Evolutionary conservation across 2,329 filamentous ascomycete species (phyloP).

Genomic region (Aquanectria penicillioides): DNA sequence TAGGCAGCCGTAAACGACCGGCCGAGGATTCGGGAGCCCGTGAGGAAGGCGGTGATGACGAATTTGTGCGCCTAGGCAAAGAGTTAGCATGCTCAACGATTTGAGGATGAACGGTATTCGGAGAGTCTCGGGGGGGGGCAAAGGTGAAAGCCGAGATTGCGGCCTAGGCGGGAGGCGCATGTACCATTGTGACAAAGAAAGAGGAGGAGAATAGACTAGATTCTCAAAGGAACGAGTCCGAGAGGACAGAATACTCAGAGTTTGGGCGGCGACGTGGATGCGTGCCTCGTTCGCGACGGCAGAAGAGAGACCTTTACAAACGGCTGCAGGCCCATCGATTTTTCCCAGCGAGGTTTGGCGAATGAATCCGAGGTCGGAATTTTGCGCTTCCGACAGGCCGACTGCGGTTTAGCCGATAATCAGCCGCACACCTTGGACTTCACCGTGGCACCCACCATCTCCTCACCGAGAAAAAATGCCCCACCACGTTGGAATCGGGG

Average conservation of each 20-base stretch:
- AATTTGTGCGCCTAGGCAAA: slow-evolving; percentile 82
- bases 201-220: neutral
- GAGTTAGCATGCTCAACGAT: slow-evolving; percentile 28
- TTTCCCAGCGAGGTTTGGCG: slow-evolving; percentile 40
- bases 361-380: slow-evolving; percentile 45
- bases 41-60: slow-evolving; percentile 89
- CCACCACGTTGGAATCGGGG: neutral
- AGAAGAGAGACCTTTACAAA: slow-evolving; percentile 34
- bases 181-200: slow-evolving; percentile 43
- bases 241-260: slow-evolving; percentile 14
- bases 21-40: slow-evolving; percentile 90
- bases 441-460: slow-evolving; percentile 1
- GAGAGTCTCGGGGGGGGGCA: slow-evolving; percentile 21
- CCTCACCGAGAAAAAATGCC: slow-evolving; percentile 16
- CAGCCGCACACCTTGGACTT: slow-evolving; percentile 33
- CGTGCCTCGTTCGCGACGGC: slow-evolving; percentile 40
- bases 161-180: slow-evolving; percentile 17
- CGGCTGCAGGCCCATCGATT: slow-evolving; percentile 35
- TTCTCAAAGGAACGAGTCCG: slow-evolving; percentile 1
- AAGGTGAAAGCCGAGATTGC: neutral
- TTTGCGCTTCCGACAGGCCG: slow-evolving; percentile 40
- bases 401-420: slow-evolving; percentile 36
- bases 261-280: slow-evolving; percentile 33
- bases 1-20: slow-evolving; percentile 95
- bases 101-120: slow-evolving; percentile 20